Evolutionary conservation across 345 rosid species (phyloP), one percentile per base, ranked within the genome.

Genomic region (Dovyalis caffra): DNA sequence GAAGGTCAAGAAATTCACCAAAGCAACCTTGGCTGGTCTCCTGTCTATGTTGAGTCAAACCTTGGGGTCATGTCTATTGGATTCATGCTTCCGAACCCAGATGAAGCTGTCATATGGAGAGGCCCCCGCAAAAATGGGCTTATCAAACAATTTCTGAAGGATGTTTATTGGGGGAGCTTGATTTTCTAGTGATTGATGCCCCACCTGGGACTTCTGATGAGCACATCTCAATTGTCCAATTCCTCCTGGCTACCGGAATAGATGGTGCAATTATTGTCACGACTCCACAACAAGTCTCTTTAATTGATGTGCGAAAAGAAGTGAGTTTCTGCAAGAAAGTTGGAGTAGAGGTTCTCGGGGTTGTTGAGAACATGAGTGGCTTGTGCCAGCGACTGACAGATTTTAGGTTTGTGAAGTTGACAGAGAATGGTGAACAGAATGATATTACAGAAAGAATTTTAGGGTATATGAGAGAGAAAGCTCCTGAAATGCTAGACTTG

Each of bases 11-110:
- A 90, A 65, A 92, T 95, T 80, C 93, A 92, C 89, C 94, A 90
- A 86, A 95, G 99, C 84, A 95, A 90, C 86, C 94, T 92, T 20
- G 99, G 99, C 47, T 95, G 99, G 99, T 92, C 98, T 9, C 99
- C 99, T 20, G 91, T 93, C 16, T 95, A 95, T 68, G 92, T 95
- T 15, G 97, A 95, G 80, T 92, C 97, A 58, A 95, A 91, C 81
- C 98, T 95, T 23, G 98, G 98, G 74, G 99, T 95, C 57, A 95
- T 95, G 99, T 92, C 98, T 2, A 89, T 95, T 15, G 99, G 99
- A 34, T 91, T 95, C 85, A 91, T 95, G 99, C 97, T 93, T 32
- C 98, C 99, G 0, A 74, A 89, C 82, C 87, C 97, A 37, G 98
- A 95, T 66, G 98, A 95, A 63, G 97, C 99, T 66, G 97, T 93